These are phyloP conservation scores for Penicillium sp. DNA, from an alignment of 2,329 filamentous ascomycete genomes.

Conservation along the genomic window DNA sequence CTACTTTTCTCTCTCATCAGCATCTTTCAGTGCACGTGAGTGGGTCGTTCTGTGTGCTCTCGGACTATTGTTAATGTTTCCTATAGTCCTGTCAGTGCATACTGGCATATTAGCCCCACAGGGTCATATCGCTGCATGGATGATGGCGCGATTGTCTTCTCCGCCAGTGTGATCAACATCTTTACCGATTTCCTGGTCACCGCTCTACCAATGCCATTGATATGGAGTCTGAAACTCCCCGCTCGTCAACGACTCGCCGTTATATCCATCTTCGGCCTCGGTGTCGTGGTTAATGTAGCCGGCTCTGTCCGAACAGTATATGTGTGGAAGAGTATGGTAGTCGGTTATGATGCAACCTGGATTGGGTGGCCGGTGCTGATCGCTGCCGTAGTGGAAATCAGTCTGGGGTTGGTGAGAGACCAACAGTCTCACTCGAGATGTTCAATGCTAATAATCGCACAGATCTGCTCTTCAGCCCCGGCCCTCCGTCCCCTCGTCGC, in stretches of 20 bases:
- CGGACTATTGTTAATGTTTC: constrained; percentile 3
- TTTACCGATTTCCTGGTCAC: constrained; percentile 39
- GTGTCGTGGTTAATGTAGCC: constrained; percentile 37
- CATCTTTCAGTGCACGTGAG: constrained; percentile 44
- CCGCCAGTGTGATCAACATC: constrained; percentile 39
- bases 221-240: constrained; percentile 41
- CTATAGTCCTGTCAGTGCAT: constrained; percentile 33
- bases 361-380: constrained; percentile 34
- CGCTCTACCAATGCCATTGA: constrained; percentile 40
- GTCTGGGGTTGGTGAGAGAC: constrained; percentile 33
- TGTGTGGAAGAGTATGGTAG: constrained; percentile 34
- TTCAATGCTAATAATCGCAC: neutral
- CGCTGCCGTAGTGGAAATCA: constrained; percentile 35
- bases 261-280: constrained; percentile 40
- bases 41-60: neutral
- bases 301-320: constrained; percentile 36
- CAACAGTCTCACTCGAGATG: neutral
- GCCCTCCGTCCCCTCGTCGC: constrained; percentile 36
- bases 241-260: constrained; percentile 37
- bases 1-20: constrained; percentile 34
- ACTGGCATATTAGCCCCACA: constrained; percentile 30
- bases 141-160: constrained; percentile 30
- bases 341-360: constrained; percentile 36
- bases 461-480: constrained; percentile 41
- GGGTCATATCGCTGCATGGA: constrained; percentile 31